Conservation (phyloP, 2,329 filamentous ascomycete genomes). For the Paracoccidioides lutzii region DNA sequence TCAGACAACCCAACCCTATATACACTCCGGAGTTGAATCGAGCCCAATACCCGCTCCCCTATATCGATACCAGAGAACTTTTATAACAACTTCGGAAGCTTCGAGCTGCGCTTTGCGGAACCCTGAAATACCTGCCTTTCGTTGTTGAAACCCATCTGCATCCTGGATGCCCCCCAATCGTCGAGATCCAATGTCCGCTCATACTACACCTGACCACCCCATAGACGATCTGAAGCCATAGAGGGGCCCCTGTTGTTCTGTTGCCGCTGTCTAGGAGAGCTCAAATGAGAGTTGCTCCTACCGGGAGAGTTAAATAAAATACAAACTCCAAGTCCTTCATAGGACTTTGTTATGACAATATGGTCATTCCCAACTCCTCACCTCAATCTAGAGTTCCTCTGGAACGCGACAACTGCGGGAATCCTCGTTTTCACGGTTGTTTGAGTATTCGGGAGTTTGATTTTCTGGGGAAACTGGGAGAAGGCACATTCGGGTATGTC, state of each 20-base stretch:
- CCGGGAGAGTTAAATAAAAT: neutral
- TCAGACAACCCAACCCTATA: neutral
- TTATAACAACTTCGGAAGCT: neutral
- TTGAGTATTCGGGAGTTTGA: conserved; percentile 40
- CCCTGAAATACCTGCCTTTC: neutral
- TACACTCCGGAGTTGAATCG: neutral
- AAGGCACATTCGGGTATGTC: conserved; percentile 78
- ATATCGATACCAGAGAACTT: neutral
- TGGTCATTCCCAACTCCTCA: conserved; percentile 20
- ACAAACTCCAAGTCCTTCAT: neutral
- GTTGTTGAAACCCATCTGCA: neutral
- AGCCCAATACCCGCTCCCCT: neutral
- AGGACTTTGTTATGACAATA: conserved; percentile 10
- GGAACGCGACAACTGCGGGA: conserved; percentile 35
- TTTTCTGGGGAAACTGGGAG: conserved; percentile 52
- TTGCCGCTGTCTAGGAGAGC: neutral
- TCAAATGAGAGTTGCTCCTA: neutral
- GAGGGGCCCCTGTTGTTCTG: neutral
- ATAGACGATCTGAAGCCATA: neutral
- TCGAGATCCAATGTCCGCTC: neutral
- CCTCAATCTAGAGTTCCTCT: conserved; percentile 25
- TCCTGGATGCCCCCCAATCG: neutral
- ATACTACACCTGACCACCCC: neutral
- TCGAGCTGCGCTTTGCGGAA: too few relatives aligned
- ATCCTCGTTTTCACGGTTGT: conserved; percentile 64